Evolutionary conservation across 345 rosid species (phyloP).

Genomic region (Dovyalis caffra): DNA sequence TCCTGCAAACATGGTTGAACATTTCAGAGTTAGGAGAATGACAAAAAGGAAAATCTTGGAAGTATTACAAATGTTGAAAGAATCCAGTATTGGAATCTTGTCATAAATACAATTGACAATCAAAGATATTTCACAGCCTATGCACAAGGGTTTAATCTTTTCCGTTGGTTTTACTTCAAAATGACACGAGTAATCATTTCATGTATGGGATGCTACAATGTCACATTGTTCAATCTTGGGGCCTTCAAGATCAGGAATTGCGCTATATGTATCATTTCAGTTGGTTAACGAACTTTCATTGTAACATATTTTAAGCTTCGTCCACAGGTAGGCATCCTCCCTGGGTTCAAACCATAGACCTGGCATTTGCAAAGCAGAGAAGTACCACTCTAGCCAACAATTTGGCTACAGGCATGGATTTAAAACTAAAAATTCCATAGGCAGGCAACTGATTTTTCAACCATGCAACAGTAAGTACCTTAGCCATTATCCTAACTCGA

Average conservation of each 20-base stretch:
- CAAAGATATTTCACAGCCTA: neutral
- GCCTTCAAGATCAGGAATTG: neutral
- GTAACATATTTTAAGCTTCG: neutral
- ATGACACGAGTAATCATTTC: neutral
- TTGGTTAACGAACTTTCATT: neutral
- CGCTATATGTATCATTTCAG: neutral
- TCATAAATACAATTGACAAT: neutral
- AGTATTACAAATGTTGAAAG: neutral
- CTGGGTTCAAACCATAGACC: neutral
- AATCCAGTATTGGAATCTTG: neutral
- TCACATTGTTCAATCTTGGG: neutral
- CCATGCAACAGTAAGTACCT: neutral
- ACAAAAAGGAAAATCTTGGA: neutral
- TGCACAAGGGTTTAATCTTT: neutral
- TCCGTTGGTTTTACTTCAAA: neutral
- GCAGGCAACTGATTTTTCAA: neutral
- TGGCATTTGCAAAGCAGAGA: neutral
- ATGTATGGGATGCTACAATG: neutral
- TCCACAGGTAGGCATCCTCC: neutral
- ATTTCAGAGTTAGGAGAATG: neutral
- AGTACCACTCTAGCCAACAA: no score
- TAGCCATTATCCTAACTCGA: neutral
- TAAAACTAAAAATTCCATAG: neutral
- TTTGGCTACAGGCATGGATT: no score
- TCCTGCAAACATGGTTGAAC: slow-evolving; percentile 25